Evolutionary conservation across 306 rosid species (phyloP), one percentile per base, ranked within the genome.

Genomic region (Cicer chorassanicum): DNA sequence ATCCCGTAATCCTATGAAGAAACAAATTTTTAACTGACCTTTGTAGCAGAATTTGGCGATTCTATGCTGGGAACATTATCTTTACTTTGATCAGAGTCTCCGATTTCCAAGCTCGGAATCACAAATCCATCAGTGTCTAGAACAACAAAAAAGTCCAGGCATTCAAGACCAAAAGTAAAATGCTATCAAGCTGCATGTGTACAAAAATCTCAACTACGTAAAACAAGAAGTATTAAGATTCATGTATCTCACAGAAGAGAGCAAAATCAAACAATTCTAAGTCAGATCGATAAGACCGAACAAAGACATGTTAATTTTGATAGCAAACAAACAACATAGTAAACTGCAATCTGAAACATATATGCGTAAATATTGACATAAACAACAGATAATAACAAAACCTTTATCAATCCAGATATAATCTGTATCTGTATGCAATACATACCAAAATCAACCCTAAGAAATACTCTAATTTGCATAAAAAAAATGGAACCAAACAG

Each of bases 61-160:
- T 87, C 90, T 86, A 82, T 75, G 8, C 54, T 45, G 40, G 86
- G 73, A 80, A 81, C 84, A 81, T 53, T 63, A n/a, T 78, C 68
- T 76, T 72, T 84, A 21, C 39, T 79, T 77, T 65, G 86, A 81
- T 84, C 83, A 2, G 78, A 77, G 41, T 85, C 90, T 83, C 41
- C 92, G 53, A 92, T 88, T 70, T 82, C 96, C 96, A 95, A 82
- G 78, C 97, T 95, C 40, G 99, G 98, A 86, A 95, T 92, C 83
- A 95, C 98, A 48, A 88, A 95, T 72, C 98, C 97, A 80, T 95
- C 98, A 6, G 88, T 92, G 88, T 95, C 99, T 95, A 55, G 79
- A 70, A 46, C 68, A 78, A 65, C 7, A 65, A 81, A 44, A 74
- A 5, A 54, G n/a, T 38, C 46, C 64, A 67, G 2, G 9, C 49